Percentiles rank a stretch among this genome's conserved stretches.
Conservation (phyloP, 1,284 basidiomycete species). For the Takashimella tepidaria region DNA sequence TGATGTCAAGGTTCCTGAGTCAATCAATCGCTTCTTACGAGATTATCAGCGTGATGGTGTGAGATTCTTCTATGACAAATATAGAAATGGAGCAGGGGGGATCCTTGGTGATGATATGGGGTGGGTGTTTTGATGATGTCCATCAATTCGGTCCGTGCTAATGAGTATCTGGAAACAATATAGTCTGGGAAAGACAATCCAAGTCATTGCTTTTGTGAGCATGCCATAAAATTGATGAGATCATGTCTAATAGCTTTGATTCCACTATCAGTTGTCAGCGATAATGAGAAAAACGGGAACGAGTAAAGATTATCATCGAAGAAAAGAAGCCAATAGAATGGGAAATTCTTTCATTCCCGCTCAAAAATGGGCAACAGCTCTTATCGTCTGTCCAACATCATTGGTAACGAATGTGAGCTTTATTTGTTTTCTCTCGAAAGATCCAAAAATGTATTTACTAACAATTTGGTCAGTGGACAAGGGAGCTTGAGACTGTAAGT, state of each 20-base stretch:
- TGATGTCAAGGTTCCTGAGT: conserved; percentile 41
- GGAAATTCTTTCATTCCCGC: conserved; percentile 15
- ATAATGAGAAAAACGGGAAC: conserved; percentile 52
- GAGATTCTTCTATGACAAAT: conserved; percentile 49
- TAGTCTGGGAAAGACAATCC: conserved; percentile 47
- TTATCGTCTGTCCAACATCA: conserved; percentile 47
- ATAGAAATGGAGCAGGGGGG: conserved; percentile 44
- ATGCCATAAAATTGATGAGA: background rate
- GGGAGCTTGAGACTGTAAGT: conserved; percentile 49
- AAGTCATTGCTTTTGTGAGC: conserved; percentile 44
- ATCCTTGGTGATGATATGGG: conserved; percentile 55
- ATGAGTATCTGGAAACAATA: too few species aligned
- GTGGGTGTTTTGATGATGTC: conserved; percentile 15
- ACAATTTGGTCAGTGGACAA: conserved; percentile 41
- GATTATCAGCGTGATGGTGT: conserved; percentile 51
- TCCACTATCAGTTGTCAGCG: conserved; percentile 43
- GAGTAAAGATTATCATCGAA: conserved; percentile 32
- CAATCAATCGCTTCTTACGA: conserved; percentile 51
- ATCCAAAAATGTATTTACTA: conserved; percentile 16
- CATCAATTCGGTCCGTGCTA: background rate
- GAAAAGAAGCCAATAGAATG: conserved; percentile 26
- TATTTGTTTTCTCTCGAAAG: too few species aligned
- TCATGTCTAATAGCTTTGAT: background rate
- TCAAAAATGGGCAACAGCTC: conserved; percentile 39
- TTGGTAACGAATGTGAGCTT: conserved; percentile 46